Evolutionary conservation across 495 filamentous ascomycete genomes (phyloP).

Genomic region (Trichoderma gamsii): DNA sequence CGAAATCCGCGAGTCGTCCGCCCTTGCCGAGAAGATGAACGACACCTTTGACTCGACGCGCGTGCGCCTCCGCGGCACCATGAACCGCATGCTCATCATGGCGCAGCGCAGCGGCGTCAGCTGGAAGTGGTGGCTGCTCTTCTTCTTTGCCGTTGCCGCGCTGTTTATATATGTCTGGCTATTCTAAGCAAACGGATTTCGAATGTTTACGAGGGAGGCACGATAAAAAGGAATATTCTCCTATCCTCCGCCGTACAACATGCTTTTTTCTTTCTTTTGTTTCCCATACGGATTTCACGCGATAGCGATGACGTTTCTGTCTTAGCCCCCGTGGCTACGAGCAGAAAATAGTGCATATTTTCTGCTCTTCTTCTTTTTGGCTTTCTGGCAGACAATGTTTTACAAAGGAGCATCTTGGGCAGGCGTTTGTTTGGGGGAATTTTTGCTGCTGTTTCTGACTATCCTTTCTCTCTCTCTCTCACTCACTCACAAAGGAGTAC

Average conservation of each 20-base stretch:
- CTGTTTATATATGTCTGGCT: constrained; percentile 92
- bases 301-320: too few relatives aligned
- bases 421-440: not conserved
- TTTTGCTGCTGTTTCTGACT: not conserved
- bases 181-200: constrained; percentile 39
- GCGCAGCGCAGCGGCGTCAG: constrained; percentile 86
- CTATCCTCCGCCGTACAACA: too few relatives aligned
- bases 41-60: constrained; percentile 83
- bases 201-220: too few relatives aligned
- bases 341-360: too few relatives aligned
- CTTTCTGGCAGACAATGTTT: not conserved
- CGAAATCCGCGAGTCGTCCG: constrained; percentile 82
- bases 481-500: not conserved
- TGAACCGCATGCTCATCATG: constrained; percentile 96
- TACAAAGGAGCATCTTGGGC: not conserved
- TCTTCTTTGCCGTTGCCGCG: constrained; percentile 72
- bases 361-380: too few relatives aligned
- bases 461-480: not conserved
- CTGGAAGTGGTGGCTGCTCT: constrained; percentile 87
- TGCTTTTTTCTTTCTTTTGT: too few relatives aligned
- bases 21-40: constrained; percentile 83
- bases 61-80: constrained; percentile 74
- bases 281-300: too few relatives aligned
- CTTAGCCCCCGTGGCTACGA: too few relatives aligned
- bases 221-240: too few relatives aligned